Base-by-base conservation (phyloP, 192 early-diverging fungal species). In the Globomyces pollinis-pini region DNA sequence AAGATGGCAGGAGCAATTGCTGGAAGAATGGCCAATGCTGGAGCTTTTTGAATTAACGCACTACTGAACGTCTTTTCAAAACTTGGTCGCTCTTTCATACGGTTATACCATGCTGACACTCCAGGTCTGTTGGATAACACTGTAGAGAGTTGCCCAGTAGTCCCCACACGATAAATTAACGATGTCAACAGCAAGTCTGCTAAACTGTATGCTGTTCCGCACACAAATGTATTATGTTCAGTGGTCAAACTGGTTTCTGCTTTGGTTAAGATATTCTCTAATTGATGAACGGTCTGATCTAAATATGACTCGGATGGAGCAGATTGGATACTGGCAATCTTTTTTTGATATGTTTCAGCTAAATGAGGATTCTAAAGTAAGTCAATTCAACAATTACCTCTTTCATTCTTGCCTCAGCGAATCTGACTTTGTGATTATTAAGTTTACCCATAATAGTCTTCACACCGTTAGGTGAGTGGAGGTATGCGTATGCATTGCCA, bases 361-460 rank as follows among this genome's bases (percentile, higher is more conserved):
- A 60, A 38, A 13, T 60, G 50, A 54, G 59, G 59, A 55, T 60
- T 24, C 18, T n/a, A n/a, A n/a, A n/a, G n/a, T n/a, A n/a, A n/a
- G n/a, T n/a, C n/a, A n/a, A n/a, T n/a, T n/a, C n/a, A n/a, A n/a
- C n/a, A n/a, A n/a, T n/a, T n/a, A n/a, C n/a, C n/a, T 60, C 44
- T 29, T 51, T 60, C 0, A n/a, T 15, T 2, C 44, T 8, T 8
- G 55, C 55, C 31, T 57, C 55, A 7, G 16, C n/a, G 16, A 42
- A 57, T 16, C 29, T 30, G 4, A 29, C 20, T 20, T 38, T 30
- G 32, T 32, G 54, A 24, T 49, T 53, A 32, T 38, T 60, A 7
- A 60, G 12, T 3, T 20, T 49, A 12, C 28, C 30, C 21, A 35
- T 16, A 3, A 60, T 29, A 2, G n/a, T 32, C 23, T 31, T 34